A percentile compares a stretch with the other conserved stretches of the same genome.
These are phyloP conservation scores for Gillenia trifoliata DNA, from an alignment of 306 rosid species.

Conservation along the genomic window DNA sequence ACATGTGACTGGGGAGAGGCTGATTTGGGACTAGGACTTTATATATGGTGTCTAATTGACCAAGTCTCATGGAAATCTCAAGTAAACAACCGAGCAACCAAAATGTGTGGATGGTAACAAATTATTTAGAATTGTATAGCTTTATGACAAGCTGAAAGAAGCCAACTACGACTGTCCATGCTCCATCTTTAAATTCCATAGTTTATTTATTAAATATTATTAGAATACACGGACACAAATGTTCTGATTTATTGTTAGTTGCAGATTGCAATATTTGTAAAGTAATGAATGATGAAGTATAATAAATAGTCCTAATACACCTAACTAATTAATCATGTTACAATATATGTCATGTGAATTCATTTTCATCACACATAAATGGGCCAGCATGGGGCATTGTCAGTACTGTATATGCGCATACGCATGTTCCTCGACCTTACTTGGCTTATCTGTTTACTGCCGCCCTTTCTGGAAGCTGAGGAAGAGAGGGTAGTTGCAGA, in stretches of 20 bases:
- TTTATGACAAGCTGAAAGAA: neutral
- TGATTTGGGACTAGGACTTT: neutral
- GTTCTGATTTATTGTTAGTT: neutral
- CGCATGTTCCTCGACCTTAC: neutral
- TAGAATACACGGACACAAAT: neutral
- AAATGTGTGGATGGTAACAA: slow-evolving; percentile 12
- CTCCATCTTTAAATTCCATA: too few relatives aligned
- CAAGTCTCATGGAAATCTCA: slow-evolving; percentile 6
- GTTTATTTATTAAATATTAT: too few relatives aligned
- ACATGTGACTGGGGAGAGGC: neutral
- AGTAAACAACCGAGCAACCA: neutral
- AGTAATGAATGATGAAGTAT: neutral
- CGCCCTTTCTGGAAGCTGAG: neutral
- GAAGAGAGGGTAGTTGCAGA: neutral
- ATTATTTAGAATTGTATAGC: neutral
- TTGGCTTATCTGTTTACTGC: slow-evolving; percentile 1
- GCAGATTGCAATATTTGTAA: too few relatives aligned
- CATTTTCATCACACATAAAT: neutral
- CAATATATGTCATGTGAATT: too few relatives aligned
- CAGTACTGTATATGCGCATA: neutral
- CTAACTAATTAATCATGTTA: neutral
- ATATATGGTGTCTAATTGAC: slow-evolving; percentile 10
- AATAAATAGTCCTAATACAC: too few relatives aligned
- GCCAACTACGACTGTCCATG: slow-evolving; percentile 1
- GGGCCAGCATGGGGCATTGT: neutral